Base-by-base conservation (phyloP, 2,329 filamentous ascomycete species). In the Fonsecaea multimorphosa region DNA sequence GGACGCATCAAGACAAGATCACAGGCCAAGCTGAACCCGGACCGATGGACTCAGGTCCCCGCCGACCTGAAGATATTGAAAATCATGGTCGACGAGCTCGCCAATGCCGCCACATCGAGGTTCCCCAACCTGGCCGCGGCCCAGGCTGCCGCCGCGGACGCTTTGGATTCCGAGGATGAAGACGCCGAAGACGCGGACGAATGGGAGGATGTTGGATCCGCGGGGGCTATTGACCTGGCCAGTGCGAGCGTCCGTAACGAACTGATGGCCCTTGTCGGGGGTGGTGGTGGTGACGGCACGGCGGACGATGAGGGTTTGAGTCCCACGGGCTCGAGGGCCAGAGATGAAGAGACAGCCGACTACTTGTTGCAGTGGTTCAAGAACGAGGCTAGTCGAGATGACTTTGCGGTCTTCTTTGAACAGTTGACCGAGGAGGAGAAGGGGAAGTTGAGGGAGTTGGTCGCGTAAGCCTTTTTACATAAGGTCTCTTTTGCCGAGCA, bases 1-100 rank as follows among this genome's bases (percentile, higher is more conserved):
- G 91, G 93, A 70, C 81, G 90, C 68, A 99, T 99, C 78, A 93
- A 97, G 88, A 99, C 95, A 22, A 88, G 95, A 67, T 97, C 93
- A 58, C 91, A 93, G 72, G 89, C 95, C 14, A 93, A 91, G 78
- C 86, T 90, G 76, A 94, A 94, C 76, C 95, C 95, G 16, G 93
- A 97, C 76, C 89, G 90, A 76, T 98, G 90, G 81, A 97, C 93
- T 5, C 87, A 91, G 66, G 88, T 99, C 65, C 87, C 93, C 0
- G 93, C 93, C 0, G 89, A 92, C 1, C 85, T 99, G 74, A 99
- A 99, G 81, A 97, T 99, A 67, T 81, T 98, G 78, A 99, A 99
- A 82, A 90, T 98, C 3, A 86, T 99, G 8, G 90, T 98, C 54
- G 92, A 97, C 75, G 95, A 99, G 79, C 86, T 99, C 2, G 83